Evolutionary conservation across 306 rosid species (phyloP), one percentile per base, ranked within the genome.

Genomic region (Amphicarpaea edgeworthii): DNA sequence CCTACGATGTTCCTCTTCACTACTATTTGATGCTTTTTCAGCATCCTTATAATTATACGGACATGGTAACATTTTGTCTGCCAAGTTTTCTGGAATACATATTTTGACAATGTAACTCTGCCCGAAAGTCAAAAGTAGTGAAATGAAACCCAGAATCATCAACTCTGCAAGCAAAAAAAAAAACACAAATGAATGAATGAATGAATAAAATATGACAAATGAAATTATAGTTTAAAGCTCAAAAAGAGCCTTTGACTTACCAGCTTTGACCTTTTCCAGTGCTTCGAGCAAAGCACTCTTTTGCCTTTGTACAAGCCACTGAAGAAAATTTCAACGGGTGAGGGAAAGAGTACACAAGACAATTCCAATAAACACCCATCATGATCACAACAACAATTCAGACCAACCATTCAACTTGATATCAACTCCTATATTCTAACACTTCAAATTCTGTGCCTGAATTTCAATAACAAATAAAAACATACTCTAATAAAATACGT

Each of bases 81-180:
- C 97, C 30, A 79, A 69, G 28, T 78, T 65, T 5, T 28, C 15
- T 10, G 90, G 80, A 69, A 96, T 79, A 73, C 99, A 96, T 59
- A 96, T 90, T 86, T 45, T 84, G n/a, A 90, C 75, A 66, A 96
- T 90, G 84, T 87, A 96, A 50, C 15, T 84, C 74, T 96, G 99
- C 5, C 97, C 87, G 58, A 96, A 90, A 55, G 97, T 93, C 83
- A 96, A 79, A 71, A 96, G 77, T 3, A 96, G 84, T 12, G 99
- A 96, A 81, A 96, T 89, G 90, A 96, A 96, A 41, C 99, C 99
- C 37, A 96, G 81, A 83, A 96, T 73, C 99, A 96, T 96, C 93
- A 96, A 80, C 90, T 96, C 99, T 96, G 97, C 88, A 85, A 78
- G 43, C 17, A 16, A 50, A 30, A 17, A 16, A 30, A 32, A 9